Evolutionary conservation across 1,284 basidiomycete genomes (phyloP), one percentile per base, ranked within the genome.

Genomic region (Phellopilus nigrolimitatus): DNA sequence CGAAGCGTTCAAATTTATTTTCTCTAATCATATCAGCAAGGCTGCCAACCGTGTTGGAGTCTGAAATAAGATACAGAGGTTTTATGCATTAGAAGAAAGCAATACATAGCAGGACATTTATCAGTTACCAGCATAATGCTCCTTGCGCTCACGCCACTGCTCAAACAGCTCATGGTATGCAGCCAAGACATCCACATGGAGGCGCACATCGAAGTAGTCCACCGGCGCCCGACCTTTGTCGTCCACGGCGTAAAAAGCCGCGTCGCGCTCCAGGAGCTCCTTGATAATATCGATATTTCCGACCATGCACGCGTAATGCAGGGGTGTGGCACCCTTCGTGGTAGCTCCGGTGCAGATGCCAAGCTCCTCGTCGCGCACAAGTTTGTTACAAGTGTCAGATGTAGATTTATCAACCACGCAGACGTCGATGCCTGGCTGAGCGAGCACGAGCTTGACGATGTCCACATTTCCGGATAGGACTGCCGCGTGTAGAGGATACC

Each of bases 291-390:
- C 44, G 15, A 25, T 8, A 13, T 53, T 48, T 3, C 40, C 46
- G 3, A 28, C 15, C 51, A 47, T 47, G 51, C 51, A 53, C 2
- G 51, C 51, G 21, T 34, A 53, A 30, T 53, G 51, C 27, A 53
- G 30, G 1, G 51, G 25, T 6, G 51, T 41, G 6, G 30, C 39
- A 2, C 44, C 51, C 9, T 30, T 45, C n/a, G n/a, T n/a, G 13
- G 50, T 51, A 10, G 25, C 41, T 3, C 19, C 37, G 8, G 19
- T 17, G 6, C 19, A 13, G 9, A 13, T 38, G 9, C 42, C 50
- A 8, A 47, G 44, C 30, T 50, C 49, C 7, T n/a, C 10, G 5
- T 44, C 49, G 24, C 15, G 15, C 21, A 40, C 5, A 22, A 6
- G 28, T 13, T 12, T 12, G 6, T 33, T 9, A 4, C 5, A 4